Base-by-base conservation (phyloP, 1,139 yeast genomes). In the Hansenula lynferdii region DNA sequence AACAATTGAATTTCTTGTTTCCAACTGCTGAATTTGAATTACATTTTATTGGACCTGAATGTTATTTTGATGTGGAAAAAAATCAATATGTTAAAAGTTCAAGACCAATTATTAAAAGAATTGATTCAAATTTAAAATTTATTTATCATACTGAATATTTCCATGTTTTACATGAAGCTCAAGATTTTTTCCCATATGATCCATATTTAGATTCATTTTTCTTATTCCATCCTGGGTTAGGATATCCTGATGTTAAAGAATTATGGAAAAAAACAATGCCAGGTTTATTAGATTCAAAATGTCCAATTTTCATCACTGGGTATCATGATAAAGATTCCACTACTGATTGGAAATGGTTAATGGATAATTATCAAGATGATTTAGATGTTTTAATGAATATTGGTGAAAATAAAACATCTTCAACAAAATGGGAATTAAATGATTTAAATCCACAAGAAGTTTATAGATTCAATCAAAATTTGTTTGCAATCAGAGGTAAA, bases 101-200 rank as follows among this genome's bases (percentile, higher is more conserved):
- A 44, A 71, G 78, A 42, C 86, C 96, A 14, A 69, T 85, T 27
- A 77, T 80, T 25, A 78, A 80, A 53, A 75, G 94, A 56, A 69
- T 84, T 39, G 96, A 87, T 61, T 84, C 79, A 38, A 80, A 84
- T 45, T 64, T 92, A 56, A 71, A 85, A 23, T 71, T 90, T 49
- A 77, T 83, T 44, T 84, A 85, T 63, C 96, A 90, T 61, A 85
- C 97, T 3, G 84, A 85, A 55, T 90, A 83, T 61, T 92, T 92
- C 77, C 89, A 89, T 57, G 92, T 85, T 37, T 71, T 85, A 42
- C 95, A 92, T 62, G 87, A 87, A 51, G 82, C 85, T 42, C 95
- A 92, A 52, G 97, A 90, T 62, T 83, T 92, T 59, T 87, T 89
- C 80, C 98, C 98, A 14, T 92, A 90, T 60, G 98, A 92, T 61